phyloP scores from a whole-genome alignment of 2,329 filamentous ascomycete genomes.

The Fusarium pseudoanthophilum region DNA sequence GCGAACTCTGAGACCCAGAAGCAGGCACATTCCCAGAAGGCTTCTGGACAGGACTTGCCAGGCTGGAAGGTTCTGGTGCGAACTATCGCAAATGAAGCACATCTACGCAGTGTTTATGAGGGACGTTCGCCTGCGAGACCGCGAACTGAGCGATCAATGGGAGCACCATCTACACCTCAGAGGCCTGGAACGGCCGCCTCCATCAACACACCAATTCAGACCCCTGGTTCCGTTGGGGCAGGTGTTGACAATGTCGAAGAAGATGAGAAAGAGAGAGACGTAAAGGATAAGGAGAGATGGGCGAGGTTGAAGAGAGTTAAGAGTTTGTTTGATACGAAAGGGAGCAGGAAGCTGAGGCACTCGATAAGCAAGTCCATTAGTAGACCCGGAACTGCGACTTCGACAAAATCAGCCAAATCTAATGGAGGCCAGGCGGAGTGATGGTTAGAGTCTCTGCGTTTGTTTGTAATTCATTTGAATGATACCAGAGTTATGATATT shows the following conservation, averaged over 20 bases:
- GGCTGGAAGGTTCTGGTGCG: conserved; percentile 67
- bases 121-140: conserved; percentile 40
- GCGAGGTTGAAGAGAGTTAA: conserved; percentile 76
- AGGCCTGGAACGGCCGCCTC: conserved; percentile 32
- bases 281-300: conserved; percentile 79
- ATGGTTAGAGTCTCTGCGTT: not conserved
- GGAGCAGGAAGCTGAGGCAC: conserved; percentile 62
- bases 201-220: conserved; percentile 27
- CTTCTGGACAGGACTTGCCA: conserved; percentile 52
- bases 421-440: conserved; percentile 28
- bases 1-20: conserved; percentile 72
- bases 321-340: conserved; percentile 76
- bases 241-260: conserved; percentile 43
- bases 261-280: conserved; percentile 59
- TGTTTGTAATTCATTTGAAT: conserved; percentile 3
- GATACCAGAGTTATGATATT: conserved; percentile 12
- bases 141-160: conserved; percentile 20
- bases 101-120: conserved; percentile 56
- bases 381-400: conserved; percentile 55
- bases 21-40: conserved; percentile 48
- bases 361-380: conserved; percentile 51
- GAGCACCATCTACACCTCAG: conserved; percentile 38
- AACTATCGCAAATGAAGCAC: conserved; percentile 68
- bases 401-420: conserved; percentile 47
- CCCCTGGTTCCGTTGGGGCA: conserved; percentile 9